Base-by-base conservation (phyloP, 1,284 basidiomycete genomes). In the Sphagnurus paluster region DNA sequence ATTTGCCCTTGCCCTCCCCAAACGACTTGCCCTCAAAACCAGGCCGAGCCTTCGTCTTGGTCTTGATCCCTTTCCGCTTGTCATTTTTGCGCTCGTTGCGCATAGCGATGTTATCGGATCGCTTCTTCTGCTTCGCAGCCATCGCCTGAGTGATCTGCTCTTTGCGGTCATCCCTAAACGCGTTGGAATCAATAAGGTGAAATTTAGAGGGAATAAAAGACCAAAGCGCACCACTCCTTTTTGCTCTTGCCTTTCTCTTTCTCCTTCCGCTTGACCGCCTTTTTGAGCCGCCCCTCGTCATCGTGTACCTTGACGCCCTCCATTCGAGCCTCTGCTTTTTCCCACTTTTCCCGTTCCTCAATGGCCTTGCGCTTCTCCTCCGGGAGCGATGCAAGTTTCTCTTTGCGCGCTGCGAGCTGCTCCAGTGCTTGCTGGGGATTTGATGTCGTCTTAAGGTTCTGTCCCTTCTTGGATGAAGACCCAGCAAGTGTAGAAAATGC, bases 301-400 rank as follows among this genome's bases (percentile, higher is more conserved):
- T 97, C 93, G 41, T 80, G 80, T 23, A 97, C 82, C 68, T 96
- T 97, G 34, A 84, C 83, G 4, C 93, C 94, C 37, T 88, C 87
- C 49, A 94, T 74, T 39, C 90, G 76, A 32, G 90, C 84, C 59
- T 86, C 82, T 0, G 93, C 91, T 68, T 93, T 94, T 43, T 82
- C 81, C 90, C 93, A 96, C 56, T 84, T 80, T 49, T 93, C 86
- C 49, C 76, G 76, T 61, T 93, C 91, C 62, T 89, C 82, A 5
- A 83, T 76, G 39, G 75, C 75, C 58, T 87, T 85, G 16, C 90
- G 80, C 63, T 90, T 89, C 36, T 92, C 90, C 42, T 86, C 87
- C 0, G 90, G 82, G 56, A 95, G 60, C 1, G 75, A 61, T 0
- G 84, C 81, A 1, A 94, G 68, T 58, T 86, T 86, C 54, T 84